Percentiles rank a stretch among this genome's conserved stretches.
Conservation (phyloP, 2,329 filamentous ascomycete species). For the Beauveria asiatica region DNA sequence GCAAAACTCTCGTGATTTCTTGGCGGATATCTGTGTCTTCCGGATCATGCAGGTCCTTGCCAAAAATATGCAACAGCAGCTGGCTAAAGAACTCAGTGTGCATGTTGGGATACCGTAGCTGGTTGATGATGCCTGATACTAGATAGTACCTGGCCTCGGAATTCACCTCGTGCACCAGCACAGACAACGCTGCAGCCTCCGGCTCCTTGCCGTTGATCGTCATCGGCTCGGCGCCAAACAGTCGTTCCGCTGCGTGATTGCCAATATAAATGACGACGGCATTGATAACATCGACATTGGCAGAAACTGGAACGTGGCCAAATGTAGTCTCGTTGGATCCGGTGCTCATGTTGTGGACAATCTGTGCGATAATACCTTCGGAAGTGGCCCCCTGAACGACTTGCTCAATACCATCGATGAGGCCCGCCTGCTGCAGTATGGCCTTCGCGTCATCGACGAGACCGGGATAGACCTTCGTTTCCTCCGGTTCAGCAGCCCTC, state of each 20-base stretch:
- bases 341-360: constrained; percentile 64
- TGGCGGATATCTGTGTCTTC: constrained; percentile 79
- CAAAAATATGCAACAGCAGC: constrained; percentile 76
- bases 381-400: constrained; percentile 53
- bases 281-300: constrained; percentile 66
- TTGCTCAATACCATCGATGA: constrained; percentile 52
- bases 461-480: constrained; percentile 59
- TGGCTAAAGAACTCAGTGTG: constrained; percentile 92
- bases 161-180: constrained; percentile 65
- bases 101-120: constrained; percentile 81
- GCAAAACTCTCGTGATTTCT: constrained; percentile 78
- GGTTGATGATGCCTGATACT: constrained; percentile 76
- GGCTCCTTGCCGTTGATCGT: constrained; percentile 32
- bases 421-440: constrained; percentile 45
- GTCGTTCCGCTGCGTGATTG: constrained; percentile 56
- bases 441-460: constrained; percentile 54
- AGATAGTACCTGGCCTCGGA: constrained; percentile 80
- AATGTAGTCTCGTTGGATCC: constrained; percentile 52
- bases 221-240: constrained; percentile 49
- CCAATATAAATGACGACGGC: constrained; percentile 79
- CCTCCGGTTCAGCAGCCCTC: constrained; percentile 60
- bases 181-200: constrained; percentile 65
- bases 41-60: constrained; percentile 60
- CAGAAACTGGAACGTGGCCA: constrained; percentile 57
- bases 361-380: constrained; percentile 65